Evolutionary conservation across 1,139 yeast genomes (phyloP), one percentile per base, ranked within the genome.

Genomic region (Sugiyamaella castrensis): DNA sequence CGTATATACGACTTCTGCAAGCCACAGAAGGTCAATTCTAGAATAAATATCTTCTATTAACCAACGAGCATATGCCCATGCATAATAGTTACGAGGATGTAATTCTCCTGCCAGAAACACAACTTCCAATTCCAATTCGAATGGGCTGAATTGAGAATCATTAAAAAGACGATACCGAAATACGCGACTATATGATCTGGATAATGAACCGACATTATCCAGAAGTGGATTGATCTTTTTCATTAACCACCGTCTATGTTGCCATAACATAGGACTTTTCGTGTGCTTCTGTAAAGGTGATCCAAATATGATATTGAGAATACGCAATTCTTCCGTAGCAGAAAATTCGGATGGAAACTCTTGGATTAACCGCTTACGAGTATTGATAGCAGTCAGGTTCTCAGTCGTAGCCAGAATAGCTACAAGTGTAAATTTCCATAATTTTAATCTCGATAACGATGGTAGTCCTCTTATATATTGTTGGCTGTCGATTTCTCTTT

Each of bases 1-100:
- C 24, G 24, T 19, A 47, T 63, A 60, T 1, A 68, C 56, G 11
- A n/a, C 15, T 28, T 48, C 54, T 11, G 50, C 50, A n/a, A 54
- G 47, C 16, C 16, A 27, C 2, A 13, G 28, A 9, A 37, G 32
- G 13, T 48, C 47, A 38, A 44, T 15, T 10, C 4, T 33, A 1
- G 39, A 33, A 12, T 40, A 19, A 12, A 34, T 34, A 28, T 32
- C 16, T 1, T 30, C 46, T 5, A 68, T 51, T 29, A 72, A 49
- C 60, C 69, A 68, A 30, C 78, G 62, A 4, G 73, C 65, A 47
- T 68, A 66, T 8, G 63, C 58, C 71, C 75, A 70, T 0, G 79
- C 76, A 50, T 75, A 75, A 56, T 76, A 76, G 56, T 75, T 76
- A 39, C 68, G 59, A 2, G 72, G 72, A 54, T 76, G 80, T 24